These are phyloP conservation scores for Pseudocercospora eumusae DNA, from an alignment of 2,329 filamentous ascomycete genomes.

Conservation along the genomic window DNA sequence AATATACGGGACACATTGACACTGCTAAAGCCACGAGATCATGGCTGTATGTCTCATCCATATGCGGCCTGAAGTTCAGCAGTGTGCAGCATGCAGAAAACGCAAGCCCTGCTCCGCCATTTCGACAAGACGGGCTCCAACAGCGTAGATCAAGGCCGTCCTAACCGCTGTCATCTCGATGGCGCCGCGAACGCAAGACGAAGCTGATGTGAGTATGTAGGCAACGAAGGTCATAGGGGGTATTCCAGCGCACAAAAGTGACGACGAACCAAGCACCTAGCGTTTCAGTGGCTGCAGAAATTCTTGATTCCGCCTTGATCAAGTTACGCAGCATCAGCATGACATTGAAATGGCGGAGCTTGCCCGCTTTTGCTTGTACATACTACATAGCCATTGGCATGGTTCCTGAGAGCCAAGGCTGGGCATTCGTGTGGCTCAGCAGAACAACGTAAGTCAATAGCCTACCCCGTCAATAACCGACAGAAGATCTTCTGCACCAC, in stretches of 20 bases:
- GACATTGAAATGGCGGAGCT: background rate
- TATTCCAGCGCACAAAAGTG: background rate
- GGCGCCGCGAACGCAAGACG: background rate
- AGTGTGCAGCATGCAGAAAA: constrained; percentile 10
- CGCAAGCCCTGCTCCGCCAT: constrained; percentile 21
- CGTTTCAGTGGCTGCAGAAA: background rate
- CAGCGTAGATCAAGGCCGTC: constrained; percentile 6
- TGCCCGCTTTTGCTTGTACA: background rate
- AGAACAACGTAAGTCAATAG: constrained; percentile 10
- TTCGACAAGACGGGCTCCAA: constrained; percentile 14
- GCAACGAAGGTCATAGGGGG: background rate
- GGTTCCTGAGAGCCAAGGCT: constrained; percentile 6
- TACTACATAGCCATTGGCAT: constrained; percentile 1
- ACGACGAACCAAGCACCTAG: constrained; percentile 4
- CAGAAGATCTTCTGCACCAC: background rate
- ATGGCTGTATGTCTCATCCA: constrained; percentile 2
- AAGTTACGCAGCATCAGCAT: background rate
- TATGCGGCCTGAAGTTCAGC: constrained; percentile 8
- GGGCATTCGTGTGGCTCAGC: constrained; percentile 8
- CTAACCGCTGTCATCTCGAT: constrained; percentile 7
- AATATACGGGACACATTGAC: background rate
- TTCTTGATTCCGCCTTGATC: background rate
- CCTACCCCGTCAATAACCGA: background rate
- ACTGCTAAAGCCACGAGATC: background rate
- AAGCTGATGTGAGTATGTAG: constrained; percentile 7